A percentile compares a stretch with the other conserved stretches of the same genome.
phyloP scores from a whole-genome alignment of 306 rosid genomes.

The Trifolium repens region DNA sequence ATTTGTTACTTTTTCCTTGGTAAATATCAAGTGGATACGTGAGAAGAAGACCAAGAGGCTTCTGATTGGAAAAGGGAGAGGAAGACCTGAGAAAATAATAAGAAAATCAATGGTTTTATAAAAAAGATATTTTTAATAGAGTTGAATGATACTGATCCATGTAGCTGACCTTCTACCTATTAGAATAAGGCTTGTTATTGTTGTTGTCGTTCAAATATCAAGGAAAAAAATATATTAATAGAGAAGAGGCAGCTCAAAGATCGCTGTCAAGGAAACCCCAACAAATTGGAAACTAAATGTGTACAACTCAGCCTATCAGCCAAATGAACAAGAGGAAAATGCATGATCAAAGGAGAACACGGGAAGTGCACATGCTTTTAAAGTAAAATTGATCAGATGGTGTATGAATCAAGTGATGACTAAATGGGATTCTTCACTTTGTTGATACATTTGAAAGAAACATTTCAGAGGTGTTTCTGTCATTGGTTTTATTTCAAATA shows the following conservation, averaged over 20 bases:
- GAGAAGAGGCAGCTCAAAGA: constrained; percentile 25
- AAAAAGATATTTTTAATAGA: not conserved
- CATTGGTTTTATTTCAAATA: constrained; percentile 22
- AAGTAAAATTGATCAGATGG: constrained; percentile 26
- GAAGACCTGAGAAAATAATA: not conserved
- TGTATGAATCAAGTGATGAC: not conserved
- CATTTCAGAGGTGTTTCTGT: not conserved
- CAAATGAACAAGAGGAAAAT: not conserved
- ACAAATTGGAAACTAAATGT: constrained; percentile 1
- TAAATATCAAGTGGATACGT: not conserved
- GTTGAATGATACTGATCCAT: not conserved
- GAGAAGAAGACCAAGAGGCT: not conserved
- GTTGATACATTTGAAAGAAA: constrained; percentile 11
- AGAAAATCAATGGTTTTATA: constrained; percentile 12
- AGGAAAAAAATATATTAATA: not conserved
- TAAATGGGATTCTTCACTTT: constrained; percentile 20
- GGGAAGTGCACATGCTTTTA: not conserved
- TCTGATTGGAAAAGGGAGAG: not conserved
- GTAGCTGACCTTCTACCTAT: constrained; percentile 4
- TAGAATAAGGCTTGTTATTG: constrained; percentile 16
- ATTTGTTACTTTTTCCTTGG: not conserved
- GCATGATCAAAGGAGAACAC: constrained; percentile 13
- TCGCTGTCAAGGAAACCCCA: not conserved
- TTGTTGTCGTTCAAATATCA: not conserved
- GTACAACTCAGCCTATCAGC: not conserved